Conservation (phyloP, 2,329 filamentous ascomycete genomes). For the Elsinoe necatrix region DNA sequence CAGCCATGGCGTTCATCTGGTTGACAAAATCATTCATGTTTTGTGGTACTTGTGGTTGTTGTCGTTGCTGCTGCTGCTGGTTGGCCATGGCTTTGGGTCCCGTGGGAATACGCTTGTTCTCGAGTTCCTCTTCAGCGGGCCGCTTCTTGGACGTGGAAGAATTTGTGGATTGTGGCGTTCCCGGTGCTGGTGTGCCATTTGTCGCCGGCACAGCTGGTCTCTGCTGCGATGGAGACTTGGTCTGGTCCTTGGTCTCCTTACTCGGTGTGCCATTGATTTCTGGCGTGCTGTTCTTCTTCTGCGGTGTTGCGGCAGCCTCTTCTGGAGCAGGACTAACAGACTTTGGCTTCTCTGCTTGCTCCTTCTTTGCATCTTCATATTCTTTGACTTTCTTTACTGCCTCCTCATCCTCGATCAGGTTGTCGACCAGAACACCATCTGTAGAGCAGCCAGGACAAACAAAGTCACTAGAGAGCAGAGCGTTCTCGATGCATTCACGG, state of each 20-base stretch:
- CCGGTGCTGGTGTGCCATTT: slow-evolving; percentile 22
- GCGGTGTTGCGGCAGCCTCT: slow-evolving; percentile 18
- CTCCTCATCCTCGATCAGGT: slow-evolving; percentile 75
- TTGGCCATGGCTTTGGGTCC: slow-evolving; percentile 42
- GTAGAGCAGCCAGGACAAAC: slow-evolving; percentile 85
- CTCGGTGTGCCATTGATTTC: neutral
- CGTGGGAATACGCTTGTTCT: slow-evolving; percentile 35
- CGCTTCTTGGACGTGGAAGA: slow-evolving; percentile 60
- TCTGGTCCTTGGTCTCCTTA: slow-evolving; percentile 14
- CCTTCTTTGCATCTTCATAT: slow-evolving; percentile 51
- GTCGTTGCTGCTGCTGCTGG: slow-evolving; percentile 17
- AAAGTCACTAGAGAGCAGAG: slow-evolving; percentile 96
- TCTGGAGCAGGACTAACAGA: slow-evolving; percentile 34
- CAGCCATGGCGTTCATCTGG: slow-evolving; percentile 38
- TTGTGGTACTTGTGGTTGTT: slow-evolving; percentile 24
- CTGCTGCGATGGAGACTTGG: slow-evolving; percentile 18
- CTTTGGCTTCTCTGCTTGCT: slow-evolving; percentile 34
- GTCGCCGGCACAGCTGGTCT: slow-evolving; percentile 18
- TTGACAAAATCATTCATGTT: slow-evolving; percentile 36
- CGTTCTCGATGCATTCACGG: slow-evolving; percentile 99
- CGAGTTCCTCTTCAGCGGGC: slow-evolving; percentile 61
- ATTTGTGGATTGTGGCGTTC: slow-evolving; percentile 21
- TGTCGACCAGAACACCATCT: slow-evolving; percentile 87
- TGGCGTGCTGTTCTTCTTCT: slow-evolving; percentile 21
- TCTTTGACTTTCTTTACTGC: slow-evolving; percentile 79